Base-by-base conservation (phyloP, 345 rosid genomes). In the Ceriops zippeliana region DNA sequence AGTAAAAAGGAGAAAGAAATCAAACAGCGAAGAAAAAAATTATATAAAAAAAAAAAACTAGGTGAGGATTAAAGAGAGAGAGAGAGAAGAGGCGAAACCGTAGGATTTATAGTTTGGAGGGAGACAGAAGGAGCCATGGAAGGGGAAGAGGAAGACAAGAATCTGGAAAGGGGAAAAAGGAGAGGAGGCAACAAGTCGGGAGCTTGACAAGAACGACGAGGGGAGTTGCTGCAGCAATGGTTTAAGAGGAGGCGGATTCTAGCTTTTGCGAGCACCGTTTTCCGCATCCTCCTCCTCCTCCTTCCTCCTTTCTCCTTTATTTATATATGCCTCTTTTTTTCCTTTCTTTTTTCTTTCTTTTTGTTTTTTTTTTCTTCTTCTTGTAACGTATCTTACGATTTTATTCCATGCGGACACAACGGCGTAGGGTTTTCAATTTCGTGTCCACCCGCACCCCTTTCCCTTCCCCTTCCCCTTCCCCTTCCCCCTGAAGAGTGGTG, bases 21-120 rank as follows among this genome's bases (percentile, higher is more conserved):
- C 53, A 78, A 73, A 70, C 63, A 61, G 47, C 53, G 52, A 67
- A 11, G 46, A 67, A 11, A 24, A 24, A 24, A 24, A 24, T 22
- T 22, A 24, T 24, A 24, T 24, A 24, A 24, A 24, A 24, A 24
- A 24, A 24, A 1, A 24, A 24, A 24, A 24, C 26, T 24, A 24
- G 26, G 26, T 24, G 26, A 24, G 26, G 20, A 20, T 27, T 56
- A 52, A 26, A 58, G 31, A 11, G 24, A 5, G 9, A 5, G 56
- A 5, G 15, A 21, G 21, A 0, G 21, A 2, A 2, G 7, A 4
- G 22, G 7, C 2, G 9, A 62, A 7, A 87, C 97, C 93, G 86
- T 90, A 30, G 98, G 96, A 70, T 92, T 92, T 34, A 92, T 78
- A 66, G 85, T 75, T n/a, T 75, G 67, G 49, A 82, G 56, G 49